Evolutionary conservation across 2,329 filamentous ascomycete genomes (phyloP).

Genomic region (Pestalotiopsis sp.): DNA sequence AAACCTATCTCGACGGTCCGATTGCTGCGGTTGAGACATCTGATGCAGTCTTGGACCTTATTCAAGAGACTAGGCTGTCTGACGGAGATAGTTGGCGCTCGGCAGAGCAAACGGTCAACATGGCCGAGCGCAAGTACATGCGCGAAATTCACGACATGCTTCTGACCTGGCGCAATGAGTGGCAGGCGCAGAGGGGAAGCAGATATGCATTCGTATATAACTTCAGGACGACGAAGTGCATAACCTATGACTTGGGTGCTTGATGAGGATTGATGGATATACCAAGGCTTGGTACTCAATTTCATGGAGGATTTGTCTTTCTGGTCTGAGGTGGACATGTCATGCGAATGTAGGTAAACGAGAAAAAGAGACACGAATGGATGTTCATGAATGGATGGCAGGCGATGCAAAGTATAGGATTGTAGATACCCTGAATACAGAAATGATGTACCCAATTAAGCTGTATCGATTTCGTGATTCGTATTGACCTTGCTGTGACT

Average conservation of each 20-base stretch:
- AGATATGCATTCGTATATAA: slow-evolving; percentile 89
- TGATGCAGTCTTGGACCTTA: slow-evolving; percentile 77
- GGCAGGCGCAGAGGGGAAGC: slow-evolving; percentile 53
- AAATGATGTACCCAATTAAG: background rate
- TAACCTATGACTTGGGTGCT: slow-evolving; percentile 80
- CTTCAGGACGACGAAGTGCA: slow-evolving; percentile 79
- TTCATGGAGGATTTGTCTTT: background rate
- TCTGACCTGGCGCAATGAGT: slow-evolving; percentile 61
- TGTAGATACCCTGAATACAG: background rate
- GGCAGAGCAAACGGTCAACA: slow-evolving; percentile 76
- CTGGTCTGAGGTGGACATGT: background rate
- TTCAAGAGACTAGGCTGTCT: slow-evolving; percentile 73
- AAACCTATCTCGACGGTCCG: slow-evolving; percentile 74
- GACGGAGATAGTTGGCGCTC: slow-evolving; percentile 84
- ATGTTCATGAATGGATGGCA: background rate
- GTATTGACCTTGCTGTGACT: background rate
- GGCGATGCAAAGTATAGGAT: background rate
- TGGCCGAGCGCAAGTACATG: slow-evolving; percentile 80
- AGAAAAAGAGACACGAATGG: background rate
- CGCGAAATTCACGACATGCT: slow-evolving; percentile 81
- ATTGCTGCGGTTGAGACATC: slow-evolving; percentile 88
- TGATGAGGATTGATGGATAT: slow-evolving; percentile 22
- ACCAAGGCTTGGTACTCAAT: background rate
- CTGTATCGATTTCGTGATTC: background rate
- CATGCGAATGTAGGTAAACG: background rate